phyloP scores from a whole-genome alignment of 805 yeast genomes.

The Clavispora vitiphila region DNA sequence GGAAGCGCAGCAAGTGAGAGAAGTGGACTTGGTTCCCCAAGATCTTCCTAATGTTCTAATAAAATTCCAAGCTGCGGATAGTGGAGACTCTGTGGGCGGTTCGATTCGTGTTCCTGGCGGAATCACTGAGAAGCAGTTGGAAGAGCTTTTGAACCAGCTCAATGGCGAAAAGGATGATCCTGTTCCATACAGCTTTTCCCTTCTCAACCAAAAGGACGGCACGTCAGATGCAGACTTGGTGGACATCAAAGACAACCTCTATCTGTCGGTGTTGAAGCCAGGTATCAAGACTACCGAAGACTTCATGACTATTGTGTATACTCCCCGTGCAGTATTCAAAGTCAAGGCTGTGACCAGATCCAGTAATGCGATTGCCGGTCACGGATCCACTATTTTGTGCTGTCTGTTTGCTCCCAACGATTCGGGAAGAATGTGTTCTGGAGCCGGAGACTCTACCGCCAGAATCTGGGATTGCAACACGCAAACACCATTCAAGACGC shows the following conservation, averaged over 20 bases:
- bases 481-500: slow-evolving; percentile 78
- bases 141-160: slow-evolving; percentile 78
- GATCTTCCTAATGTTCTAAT: slow-evolving; percentile 85
- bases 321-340: slow-evolving; percentile 93
- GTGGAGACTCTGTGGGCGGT: slow-evolving; percentile 83
- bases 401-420: slow-evolving; percentile 92
- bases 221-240: slow-evolving; percentile 40
- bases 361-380: slow-evolving; percentile 91
- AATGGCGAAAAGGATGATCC: slow-evolving; percentile 72
- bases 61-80: slow-evolving; percentile 87
- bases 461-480: slow-evolving; percentile 96
- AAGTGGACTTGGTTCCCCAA: slow-evolving; percentile 64
- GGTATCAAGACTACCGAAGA: slow-evolving; percentile 89
- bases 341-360: slow-evolving; percentile 89
- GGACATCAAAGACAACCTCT: slow-evolving; percentile 75
- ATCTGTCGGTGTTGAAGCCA: slow-evolving; percentile 78
- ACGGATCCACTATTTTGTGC: slow-evolving; percentile 88
- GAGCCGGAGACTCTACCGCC: slow-evolving; percentile 95
- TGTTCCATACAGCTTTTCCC: slow-evolving; percentile 82
- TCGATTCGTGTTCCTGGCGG: slow-evolving; percentile 88
- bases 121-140: slow-evolving; percentile 79
- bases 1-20: slow-evolving; percentile 77
- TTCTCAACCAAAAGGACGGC: slow-evolving; percentile 41
- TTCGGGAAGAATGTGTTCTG: slow-evolving; percentile 81
- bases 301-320: slow-evolving; percentile 80